Base-by-base conservation (phyloP, 2,329 filamentous ascomycete species). In the Penicillium sp. region DNA sequence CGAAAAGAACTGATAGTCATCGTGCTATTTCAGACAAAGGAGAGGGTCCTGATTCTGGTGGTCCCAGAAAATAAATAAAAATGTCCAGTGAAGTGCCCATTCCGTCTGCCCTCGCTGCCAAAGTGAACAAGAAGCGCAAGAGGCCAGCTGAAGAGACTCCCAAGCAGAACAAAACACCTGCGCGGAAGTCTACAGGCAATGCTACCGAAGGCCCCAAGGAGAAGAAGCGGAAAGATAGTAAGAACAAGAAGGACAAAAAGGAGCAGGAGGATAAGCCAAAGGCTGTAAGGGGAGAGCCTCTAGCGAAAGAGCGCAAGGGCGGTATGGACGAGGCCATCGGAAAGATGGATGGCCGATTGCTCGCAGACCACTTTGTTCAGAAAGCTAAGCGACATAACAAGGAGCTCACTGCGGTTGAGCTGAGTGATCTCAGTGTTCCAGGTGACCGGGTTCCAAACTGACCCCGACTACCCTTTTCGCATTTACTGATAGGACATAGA, bases 301-400 rank as follows among this genome's bases (percentile, higher is more conserved):
- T 74, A 41, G 67, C 74, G 11, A 67, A 72, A 61, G 88, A 92
- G 73, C 84, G 87, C 48, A 87, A 92, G 70, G 86, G 89, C 38
- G 89, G 90, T 7, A 81, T 97, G 67, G 96, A 97, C 78, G 88
- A 87, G 66, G 86, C 91, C 3, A 91, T 97, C 74, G 86, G 88
- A 49, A 86, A 88, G 64, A 93, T 97, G 89, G 92, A 97, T 76
- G 89, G 87, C 63, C 87, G 89, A 67, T 83, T 97, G 47, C 81
- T 97, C 51, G 91, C 93, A 1, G 94, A 97, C 75, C 89, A 97
- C 75, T 83, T 97, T 64, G 91, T 91, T 7, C 90, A 95, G 73
- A 87, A 91, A 73, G 90, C 91, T 57, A 87, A 85, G 66, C 85
- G 90, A 26, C 96, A 94, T 72, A 91, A 92, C 58, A 87, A 86